Evolutionary conservation across 2,329 filamentous ascomycete species (phyloP), one percentile per base, ranked within the genome.

Genomic region (Colletotrichum sp.): DNA sequence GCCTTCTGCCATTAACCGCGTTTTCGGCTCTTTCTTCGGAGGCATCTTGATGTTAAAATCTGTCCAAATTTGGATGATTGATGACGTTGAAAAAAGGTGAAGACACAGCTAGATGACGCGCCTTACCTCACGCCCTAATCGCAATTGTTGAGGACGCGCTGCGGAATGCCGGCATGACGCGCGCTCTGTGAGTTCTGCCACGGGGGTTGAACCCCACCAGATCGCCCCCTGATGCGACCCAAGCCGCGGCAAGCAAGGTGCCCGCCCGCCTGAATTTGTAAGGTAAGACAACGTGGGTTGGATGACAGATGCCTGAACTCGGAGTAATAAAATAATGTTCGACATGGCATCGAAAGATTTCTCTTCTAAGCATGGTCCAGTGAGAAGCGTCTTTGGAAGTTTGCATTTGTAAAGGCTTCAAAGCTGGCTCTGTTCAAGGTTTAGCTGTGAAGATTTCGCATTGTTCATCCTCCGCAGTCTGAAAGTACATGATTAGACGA

Each of bases 1-100:
- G 5, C 71, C 34, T 5, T 64, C 73, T 7, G 64, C 64, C 18
- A 63, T 44, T 10, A 76, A 28, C 21, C 24, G 9, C 12, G 24
- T 21, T 4, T 52, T 1, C 10, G 44, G 44, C 44, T 52, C 1
- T 52, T 52, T 52, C 44, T 52, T 52, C 4, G 44, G 44, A 13
- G 44, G 44, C 44, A 52, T 52, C 1, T 52, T 52, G 16, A 21
- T 13, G 6, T 52, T 21, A 0, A 1, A 49, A 0, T 13, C 44
- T 49, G n/a, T 21, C n/a, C 18, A 21, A 1, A 49, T 2, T 21
- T 21, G 2, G 44, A 21, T 49, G n/a, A 13, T 21, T 52, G 44
- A 52, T 21, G 44, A 13, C 10, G n/a, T 52, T 52, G n/a, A 52
- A 52, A 52, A 6, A 52, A 52, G 10, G 44, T 21, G n/a, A 52